phyloP scores from a whole-genome alignment of 257 asterid species.

The Vinca minor region DNA sequence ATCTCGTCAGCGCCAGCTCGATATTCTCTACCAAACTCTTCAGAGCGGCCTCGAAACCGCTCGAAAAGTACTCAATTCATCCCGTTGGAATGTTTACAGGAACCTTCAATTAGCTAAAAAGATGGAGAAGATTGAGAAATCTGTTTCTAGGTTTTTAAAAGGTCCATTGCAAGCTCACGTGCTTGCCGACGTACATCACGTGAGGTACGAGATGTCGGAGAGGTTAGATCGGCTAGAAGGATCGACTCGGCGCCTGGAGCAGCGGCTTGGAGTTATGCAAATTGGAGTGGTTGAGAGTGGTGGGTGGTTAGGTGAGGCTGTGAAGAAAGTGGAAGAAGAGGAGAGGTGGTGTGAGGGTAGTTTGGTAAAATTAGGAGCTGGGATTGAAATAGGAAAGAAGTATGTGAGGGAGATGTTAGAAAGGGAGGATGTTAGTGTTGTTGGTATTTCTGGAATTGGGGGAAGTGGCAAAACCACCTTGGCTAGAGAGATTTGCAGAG shows the following conservation, averaged over 20 bases:
- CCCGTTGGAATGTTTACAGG: slow-evolving; percentile 74
- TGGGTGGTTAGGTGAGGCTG: slow-evolving; percentile 64
- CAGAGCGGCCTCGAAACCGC: slow-evolving; percentile 57
- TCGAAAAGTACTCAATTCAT: slow-evolving; percentile 43
- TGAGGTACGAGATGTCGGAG: slow-evolving; percentile 57
- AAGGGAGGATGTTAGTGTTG: slow-evolving; percentile 25
- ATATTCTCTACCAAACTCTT: slow-evolving; percentile 49
- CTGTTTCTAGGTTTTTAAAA: slow-evolving; percentile 47
- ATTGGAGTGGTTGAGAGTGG: slow-evolving; percentile 58
- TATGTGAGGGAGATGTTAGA: slow-evolving; percentile 61
- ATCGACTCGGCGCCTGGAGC: slow-evolving; percentile 45
- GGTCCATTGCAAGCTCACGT: slow-evolving; percentile 66
- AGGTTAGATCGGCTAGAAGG: slow-evolving; percentile 46
- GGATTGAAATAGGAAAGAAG: slow-evolving; percentile 67
- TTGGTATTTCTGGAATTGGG: slow-evolving; percentile 76
- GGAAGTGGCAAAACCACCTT: slow-evolving; percentile 93
- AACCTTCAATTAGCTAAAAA: slow-evolving; percentile 50
- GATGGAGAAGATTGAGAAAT: slow-evolving; percentile 76
- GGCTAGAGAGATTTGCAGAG: slow-evolving; percentile 76
- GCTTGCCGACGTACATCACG: slow-evolving; percentile 83
- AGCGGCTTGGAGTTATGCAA: slow-evolving; percentile 64
- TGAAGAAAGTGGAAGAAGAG: slow-evolving; percentile 65
- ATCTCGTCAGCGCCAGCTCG: slow-evolving; percentile 79
- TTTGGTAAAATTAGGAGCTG: slow-evolving; percentile 53
- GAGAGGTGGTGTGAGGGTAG: slow-evolving; percentile 57